Conservation (phyloP, 2,329 filamentous ascomycete genomes). For the Talaromyces piceae region DNA sequence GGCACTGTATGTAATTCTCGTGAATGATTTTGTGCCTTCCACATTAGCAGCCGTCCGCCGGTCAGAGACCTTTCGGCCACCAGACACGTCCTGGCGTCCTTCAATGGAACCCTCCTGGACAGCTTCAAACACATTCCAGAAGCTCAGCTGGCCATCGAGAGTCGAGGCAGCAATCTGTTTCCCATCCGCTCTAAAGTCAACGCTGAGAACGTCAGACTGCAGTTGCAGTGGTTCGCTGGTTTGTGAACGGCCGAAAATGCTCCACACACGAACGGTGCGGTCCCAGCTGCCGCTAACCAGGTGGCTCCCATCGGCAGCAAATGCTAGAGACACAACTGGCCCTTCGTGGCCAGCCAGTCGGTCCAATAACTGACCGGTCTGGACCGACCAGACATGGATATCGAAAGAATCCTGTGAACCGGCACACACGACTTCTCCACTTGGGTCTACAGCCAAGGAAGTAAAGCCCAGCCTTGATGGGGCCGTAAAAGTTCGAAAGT, state of each 20-base stretch:
- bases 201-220: conserved; percentile 79
- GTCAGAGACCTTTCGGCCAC: conserved; percentile 80
- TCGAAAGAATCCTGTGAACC: conserved; percentile 95
- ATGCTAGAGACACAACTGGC: conserved; percentile 79
- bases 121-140: conserved; percentile 87
- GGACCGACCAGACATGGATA: conserved; percentile 96
- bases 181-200: conserved; percentile 84
- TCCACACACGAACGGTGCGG: conserved; percentile 91
- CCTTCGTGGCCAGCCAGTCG: conserved; percentile 88
- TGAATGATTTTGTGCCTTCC: conserved; percentile 83
- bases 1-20: conserved; percentile 79
- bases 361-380: conserved; percentile 91
- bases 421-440: conserved; percentile 90
- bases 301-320: conserved; percentile 75
- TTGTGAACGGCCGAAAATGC: conserved; percentile 85
- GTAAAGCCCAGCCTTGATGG: conserved; percentile 87
- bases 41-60: conserved; percentile 86
- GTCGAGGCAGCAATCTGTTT: conserved; percentile 86
- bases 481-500: conserved; percentile 95
- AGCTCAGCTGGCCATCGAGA: conserved; percentile 85
- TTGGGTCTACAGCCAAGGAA: conserved; percentile 91
- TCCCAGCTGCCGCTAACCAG: conserved; percentile 96
- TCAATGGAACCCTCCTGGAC: conserved; percentile 81
- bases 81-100: conserved; percentile 84
- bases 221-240: conserved; percentile 90